phyloP scores from a whole-genome alignment of 768 basidiomycete genomes.

The Hypholoma sublateritium region DNA sequence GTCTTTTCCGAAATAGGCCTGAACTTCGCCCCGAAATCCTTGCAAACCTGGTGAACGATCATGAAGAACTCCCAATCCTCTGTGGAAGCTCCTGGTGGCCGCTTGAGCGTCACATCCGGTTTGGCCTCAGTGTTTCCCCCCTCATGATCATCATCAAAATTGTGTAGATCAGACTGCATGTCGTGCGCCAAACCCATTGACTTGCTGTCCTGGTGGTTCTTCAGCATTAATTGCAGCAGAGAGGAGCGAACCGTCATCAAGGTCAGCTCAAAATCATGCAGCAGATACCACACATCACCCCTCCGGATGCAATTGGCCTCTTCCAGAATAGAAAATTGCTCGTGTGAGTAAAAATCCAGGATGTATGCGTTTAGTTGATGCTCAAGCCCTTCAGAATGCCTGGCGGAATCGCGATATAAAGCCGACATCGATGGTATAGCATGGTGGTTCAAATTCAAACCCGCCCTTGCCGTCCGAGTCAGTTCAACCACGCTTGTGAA shows the following conservation, averaged over 20 bases:
- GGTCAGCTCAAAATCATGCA: slow-evolving; percentile 57
- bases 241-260: slow-evolving; percentile 48
- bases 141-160: too few species aligned
- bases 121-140: too few species aligned
- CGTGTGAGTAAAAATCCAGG: slow-evolving; percentile 69
- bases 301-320: slow-evolving; percentile 56
- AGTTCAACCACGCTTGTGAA: slow-evolving; percentile 56
- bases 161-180: background rate
- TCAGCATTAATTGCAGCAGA: slow-evolving; percentile 46
- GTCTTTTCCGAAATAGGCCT: slow-evolving; percentile 58
- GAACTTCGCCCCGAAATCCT: slow-evolving; percentile 60
- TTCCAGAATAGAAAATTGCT: slow-evolving; percentile 48
- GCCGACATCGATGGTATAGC: slow-evolving; percentile 55
- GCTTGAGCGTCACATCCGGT: background rate
- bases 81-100: slow-evolving; percentile 39
- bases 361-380: slow-evolving; percentile 60
- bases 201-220: slow-evolving; percentile 11
- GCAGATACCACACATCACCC: slow-evolving; percentile 64
- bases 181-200: background rate
- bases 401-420: slow-evolving; percentile 16
- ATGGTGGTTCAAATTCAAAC: slow-evolving; percentile 56
- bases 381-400: slow-evolving; percentile 12
- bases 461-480: slow-evolving; percentile 46
- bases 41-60: slow-evolving; percentile 40
- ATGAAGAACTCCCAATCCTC: slow-evolving; percentile 58